phyloP scores from a whole-genome alignment of 2,329 filamentous ascomycete species.

The Fusarium heterosporum region DNA sequence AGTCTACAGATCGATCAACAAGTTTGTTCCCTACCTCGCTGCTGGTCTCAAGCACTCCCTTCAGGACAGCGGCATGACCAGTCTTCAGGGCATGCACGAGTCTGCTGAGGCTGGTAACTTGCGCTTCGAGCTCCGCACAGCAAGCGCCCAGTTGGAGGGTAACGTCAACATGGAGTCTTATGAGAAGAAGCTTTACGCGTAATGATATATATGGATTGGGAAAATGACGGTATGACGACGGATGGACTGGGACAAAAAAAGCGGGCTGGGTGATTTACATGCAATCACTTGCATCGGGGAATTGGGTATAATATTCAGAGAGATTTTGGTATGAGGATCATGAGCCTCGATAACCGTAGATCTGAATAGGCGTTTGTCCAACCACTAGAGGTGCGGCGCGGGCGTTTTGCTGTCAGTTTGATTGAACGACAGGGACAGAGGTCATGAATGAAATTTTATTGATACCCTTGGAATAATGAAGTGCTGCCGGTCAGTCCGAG shows the following conservation, averaged over 20 bases:
- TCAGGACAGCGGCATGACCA: constrained; percentile 92
- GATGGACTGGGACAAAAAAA: constrained; percentile 30
- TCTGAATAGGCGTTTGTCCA: constrained; percentile 48
- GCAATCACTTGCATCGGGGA: constrained; percentile 38
- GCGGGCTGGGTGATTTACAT: constrained; percentile 32
- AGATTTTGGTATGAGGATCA: constrained; percentile 35
- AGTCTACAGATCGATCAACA: constrained; percentile 77
- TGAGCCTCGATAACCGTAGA: constrained; percentile 43
- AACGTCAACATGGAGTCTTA: constrained; percentile 99
- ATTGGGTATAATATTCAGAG: constrained; percentile 34
- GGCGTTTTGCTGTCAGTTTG: constrained; percentile 43
- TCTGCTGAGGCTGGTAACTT: constrained; percentile 79
- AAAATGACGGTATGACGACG: constrained; percentile 33
- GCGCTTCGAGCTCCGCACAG: constrained; percentile 93
- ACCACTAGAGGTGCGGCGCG: constrained; percentile 46
- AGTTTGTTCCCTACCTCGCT: constrained; percentile 95
- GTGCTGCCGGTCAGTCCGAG: constrained; percentile 39
- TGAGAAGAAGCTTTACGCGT: constrained; percentile 99
- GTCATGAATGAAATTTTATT: constrained; percentile 46
- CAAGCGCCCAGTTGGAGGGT: constrained; percentile 94
- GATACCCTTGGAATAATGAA: constrained; percentile 40
- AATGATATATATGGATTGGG: constrained; percentile 51
- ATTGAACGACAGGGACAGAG: constrained; percentile 31
- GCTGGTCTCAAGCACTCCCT: constrained; percentile 97
- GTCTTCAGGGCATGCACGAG: constrained; percentile 79